These are phyloP conservation scores for Globisporangium spinosum DNA, from an alignment of 352 stramenopile genomes.

Conservation along the genomic window DNA sequence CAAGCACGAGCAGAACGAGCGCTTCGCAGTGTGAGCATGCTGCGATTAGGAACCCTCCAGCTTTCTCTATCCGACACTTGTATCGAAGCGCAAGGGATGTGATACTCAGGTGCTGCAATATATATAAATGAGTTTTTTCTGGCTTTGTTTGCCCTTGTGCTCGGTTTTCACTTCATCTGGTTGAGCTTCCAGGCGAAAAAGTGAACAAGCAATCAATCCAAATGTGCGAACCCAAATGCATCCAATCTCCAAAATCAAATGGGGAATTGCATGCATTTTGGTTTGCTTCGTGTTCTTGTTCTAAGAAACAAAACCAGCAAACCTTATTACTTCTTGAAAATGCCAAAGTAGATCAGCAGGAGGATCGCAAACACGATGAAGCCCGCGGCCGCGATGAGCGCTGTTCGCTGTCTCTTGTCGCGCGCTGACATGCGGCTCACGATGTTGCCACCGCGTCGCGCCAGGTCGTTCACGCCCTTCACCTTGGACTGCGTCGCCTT, in stretches of 20 bases:
- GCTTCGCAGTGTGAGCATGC: conserved; percentile 52
- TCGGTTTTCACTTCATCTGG: neutral
- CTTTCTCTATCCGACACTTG: neutral
- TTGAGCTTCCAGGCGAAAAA: neutral
- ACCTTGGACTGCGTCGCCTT: conserved; percentile 79
- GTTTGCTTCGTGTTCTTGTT: neutral
- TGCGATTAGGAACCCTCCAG: neutral
- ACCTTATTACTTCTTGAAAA: conserved; percentile 75
- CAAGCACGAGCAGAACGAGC: conserved; percentile 53
- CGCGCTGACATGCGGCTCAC: conserved; percentile 81
- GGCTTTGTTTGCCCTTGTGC: neutral
- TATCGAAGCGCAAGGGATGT: too few species aligned
- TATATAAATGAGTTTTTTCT: neutral
- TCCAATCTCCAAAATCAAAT: neutral
- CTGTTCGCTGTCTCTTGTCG: conserved; percentile 76
- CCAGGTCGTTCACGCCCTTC: conserved; percentile 85
- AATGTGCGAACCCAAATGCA: neutral
- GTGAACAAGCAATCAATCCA: too few species aligned
- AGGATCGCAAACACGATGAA: conserved; percentile 85
- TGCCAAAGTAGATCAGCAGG: conserved; percentile 86
- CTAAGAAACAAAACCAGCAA: neutral
- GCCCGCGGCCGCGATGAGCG: conserved; percentile 61
- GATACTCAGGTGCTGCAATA: neutral
- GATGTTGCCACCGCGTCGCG: conserved; percentile 74
- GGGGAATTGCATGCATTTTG: conserved; percentile 11